Evolutionary conservation across 441 rosid genomes (phyloP).

Genomic region (Syzygium syzygioides): DNA sequence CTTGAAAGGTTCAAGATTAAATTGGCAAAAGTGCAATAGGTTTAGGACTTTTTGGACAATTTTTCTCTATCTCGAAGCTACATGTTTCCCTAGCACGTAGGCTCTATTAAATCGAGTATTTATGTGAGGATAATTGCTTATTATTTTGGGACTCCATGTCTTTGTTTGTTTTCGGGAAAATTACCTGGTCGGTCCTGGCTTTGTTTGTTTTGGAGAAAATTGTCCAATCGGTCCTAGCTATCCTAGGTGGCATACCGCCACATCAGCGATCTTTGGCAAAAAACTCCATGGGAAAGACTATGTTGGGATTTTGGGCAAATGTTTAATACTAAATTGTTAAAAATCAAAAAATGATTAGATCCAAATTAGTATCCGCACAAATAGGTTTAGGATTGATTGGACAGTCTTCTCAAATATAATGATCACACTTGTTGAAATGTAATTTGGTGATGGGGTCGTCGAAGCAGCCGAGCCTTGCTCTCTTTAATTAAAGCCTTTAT

Average conservation of each 20-base stretch:
- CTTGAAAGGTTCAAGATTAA: no score
- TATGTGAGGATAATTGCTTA: neutral
- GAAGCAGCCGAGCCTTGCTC: neutral
- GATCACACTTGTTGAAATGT: neutral
- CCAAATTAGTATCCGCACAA: rapidly evolving
- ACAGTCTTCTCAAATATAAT: neutral
- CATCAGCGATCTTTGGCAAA: rapidly evolving
- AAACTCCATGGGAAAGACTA: rapidly evolving
- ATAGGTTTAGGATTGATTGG: neutral
- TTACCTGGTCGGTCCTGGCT: no score
- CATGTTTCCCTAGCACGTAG: neutral
- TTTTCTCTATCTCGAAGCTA: neutral
- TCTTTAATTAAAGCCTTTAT: neutral
- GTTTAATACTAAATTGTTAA: neutral
- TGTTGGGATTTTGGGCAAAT: rapidly evolving
- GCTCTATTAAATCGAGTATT: neutral
- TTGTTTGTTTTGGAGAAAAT: no score
- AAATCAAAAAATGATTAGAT: neutral
- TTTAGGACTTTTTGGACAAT: no score
- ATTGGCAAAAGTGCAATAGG: no score
- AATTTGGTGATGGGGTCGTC: neutral
- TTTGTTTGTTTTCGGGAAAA: no score
- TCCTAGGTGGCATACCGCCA: neutral
- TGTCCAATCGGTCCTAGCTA: no score
- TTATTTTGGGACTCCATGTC: neutral